Evolutionary conservation across 169 alveolate genomes (phyloP).

Genomic region (Cryptosporidium xiaoi): DNA sequence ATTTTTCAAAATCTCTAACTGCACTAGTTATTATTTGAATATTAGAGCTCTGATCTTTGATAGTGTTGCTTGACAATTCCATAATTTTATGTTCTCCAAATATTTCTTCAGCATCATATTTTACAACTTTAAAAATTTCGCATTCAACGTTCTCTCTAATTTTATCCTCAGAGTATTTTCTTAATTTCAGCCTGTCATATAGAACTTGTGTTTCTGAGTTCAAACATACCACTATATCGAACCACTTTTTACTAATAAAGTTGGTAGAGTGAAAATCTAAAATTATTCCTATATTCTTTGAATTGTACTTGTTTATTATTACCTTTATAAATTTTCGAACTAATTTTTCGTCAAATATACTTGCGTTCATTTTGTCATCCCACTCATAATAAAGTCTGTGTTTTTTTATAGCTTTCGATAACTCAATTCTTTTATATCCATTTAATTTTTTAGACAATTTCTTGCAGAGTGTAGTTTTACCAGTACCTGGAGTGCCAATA

Average conservation of each 20-base stretch:
- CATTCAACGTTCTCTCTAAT: constrained; percentile 82
- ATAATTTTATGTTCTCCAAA: constrained; percentile 75
- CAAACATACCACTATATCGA: constrained; percentile 78
- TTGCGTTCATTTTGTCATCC: constrained; percentile 82
- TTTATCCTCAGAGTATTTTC: constrained; percentile 80
- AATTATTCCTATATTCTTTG: constrained; percentile 77
- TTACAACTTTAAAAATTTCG: constrained; percentile 82
- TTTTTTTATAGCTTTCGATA: constrained; percentile 78
- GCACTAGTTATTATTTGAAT: constrained; percentile 72
- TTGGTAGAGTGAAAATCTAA: constrained; percentile 81
- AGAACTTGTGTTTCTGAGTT: constrained; percentile 79
- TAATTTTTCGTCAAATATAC: constrained; percentile 82
- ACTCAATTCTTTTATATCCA: constrained; percentile 77
- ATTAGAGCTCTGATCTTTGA: constrained; percentile 79
- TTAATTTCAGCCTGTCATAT: constrained; percentile 80
- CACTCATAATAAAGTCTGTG: constrained; percentile 79
- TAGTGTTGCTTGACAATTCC: constrained; percentile 76
- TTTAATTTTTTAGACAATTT: constrained; percentile 76
- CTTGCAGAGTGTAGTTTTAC: constrained; percentile 80
- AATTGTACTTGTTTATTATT: constrained; percentile 48
- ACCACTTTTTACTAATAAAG: constrained; percentile 79
- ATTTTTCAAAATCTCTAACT: constrained; percentile 4
- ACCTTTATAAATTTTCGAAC: constrained; percentile 78
- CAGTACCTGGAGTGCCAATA: constrained; percentile 85
- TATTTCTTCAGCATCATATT: constrained; percentile 77